A percentile compares a stretch with the other conserved stretches of the same genome.
phyloP scores from a whole-genome alignment of 2,329 filamentous ascomycete genomes.

The Drechslerella coelobrocha region DNA sequence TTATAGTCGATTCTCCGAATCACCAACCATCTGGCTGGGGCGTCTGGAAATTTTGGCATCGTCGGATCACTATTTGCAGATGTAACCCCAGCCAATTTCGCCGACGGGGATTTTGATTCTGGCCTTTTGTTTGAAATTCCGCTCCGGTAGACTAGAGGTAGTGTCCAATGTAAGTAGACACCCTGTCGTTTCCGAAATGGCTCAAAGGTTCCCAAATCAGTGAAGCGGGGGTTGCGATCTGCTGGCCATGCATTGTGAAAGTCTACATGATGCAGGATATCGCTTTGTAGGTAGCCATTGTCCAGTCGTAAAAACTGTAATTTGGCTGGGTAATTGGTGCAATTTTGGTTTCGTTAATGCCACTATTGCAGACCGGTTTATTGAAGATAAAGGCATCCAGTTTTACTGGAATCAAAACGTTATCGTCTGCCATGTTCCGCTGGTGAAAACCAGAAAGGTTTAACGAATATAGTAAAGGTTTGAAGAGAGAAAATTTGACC shows the following conservation, averaged over 20 bases:
- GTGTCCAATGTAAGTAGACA: conserved; percentile 60
- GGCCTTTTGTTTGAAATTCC: not conserved
- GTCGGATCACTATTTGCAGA: not conserved
- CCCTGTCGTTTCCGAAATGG: conserved; percentile 56
- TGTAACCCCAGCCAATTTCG: conserved; percentile 3
- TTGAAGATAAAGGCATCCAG: conserved; percentile 56
- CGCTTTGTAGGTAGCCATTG: conserved; percentile 57
- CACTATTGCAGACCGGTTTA: conserved; percentile 54
- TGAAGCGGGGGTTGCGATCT: conserved; percentile 57
- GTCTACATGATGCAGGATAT: conserved; percentile 58
- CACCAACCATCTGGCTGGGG: conserved; percentile 59
- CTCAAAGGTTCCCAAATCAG: conserved; percentile 56
- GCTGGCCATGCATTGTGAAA: conserved; percentile 58
- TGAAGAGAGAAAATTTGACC: too few relatives aligned
- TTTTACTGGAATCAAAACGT: conserved; percentile 45
- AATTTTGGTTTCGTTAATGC: conserved; percentile 55
- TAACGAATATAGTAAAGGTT: too few relatives aligned
- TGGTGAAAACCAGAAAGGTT: too few relatives aligned
- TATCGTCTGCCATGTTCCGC: conserved; percentile 6
- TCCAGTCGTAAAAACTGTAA: conserved; percentile 60
- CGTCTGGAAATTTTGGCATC: conserved; percentile 25
- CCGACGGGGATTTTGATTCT: not conserved
- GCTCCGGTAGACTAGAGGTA: conserved; percentile 58
- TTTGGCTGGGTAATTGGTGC: conserved; percentile 62
- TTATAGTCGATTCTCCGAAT: conserved; percentile 55